A percentile compares a stretch with the other conserved stretches of the same genome.
These are phyloP conservation scores for Aspergillus eucalypticola DNA, from an alignment of 2,329 filamentous ascomycete species.

Conservation along the genomic window DNA sequence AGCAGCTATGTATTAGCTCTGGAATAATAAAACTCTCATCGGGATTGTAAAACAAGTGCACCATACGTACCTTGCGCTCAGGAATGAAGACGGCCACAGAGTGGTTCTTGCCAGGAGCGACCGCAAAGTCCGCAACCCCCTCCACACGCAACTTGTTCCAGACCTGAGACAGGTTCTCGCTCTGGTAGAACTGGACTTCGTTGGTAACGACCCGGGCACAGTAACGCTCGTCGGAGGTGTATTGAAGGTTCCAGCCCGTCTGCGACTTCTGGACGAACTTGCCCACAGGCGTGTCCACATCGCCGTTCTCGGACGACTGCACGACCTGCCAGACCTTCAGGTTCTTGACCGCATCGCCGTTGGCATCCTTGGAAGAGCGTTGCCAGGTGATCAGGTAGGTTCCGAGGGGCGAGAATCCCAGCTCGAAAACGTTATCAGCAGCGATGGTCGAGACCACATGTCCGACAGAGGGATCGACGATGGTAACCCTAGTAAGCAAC, in stretches of 20 bases:
- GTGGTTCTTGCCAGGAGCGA: slow-evolving; percentile 86
- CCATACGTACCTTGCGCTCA: slow-evolving; percentile 75
- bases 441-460: slow-evolving; percentile 72
- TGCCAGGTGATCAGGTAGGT: slow-evolving; percentile 98
- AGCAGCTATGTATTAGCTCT: slow-evolving; percentile 2
- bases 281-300: slow-evolving; percentile 72
- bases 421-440: slow-evolving; percentile 83
- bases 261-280: slow-evolving; percentile 94
- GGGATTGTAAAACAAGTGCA: background rate
- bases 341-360: slow-evolving; percentile 92
- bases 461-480: slow-evolving; percentile 79
- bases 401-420: slow-evolving; percentile 89
- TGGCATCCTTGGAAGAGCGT: slow-evolving; percentile 86
- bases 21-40: background rate
- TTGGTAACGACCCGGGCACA: slow-evolving; percentile 94
- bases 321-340: slow-evolving; percentile 92
- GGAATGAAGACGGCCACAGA: slow-evolving; percentile 94
- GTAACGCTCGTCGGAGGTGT: slow-evolving; percentile 88
- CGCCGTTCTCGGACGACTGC: slow-evolving; percentile 59
- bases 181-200: slow-evolving; percentile 96
- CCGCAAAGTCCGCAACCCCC: slow-evolving; percentile 82
- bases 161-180: slow-evolving; percentile 76
- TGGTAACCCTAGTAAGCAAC: slow-evolving; percentile 63
- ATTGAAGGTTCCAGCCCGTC: slow-evolving; percentile 96
- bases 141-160: slow-evolving; percentile 96